Base-by-base conservation (phyloP, 345 rosid species). In the Raphanus raphanistrum region DNA sequence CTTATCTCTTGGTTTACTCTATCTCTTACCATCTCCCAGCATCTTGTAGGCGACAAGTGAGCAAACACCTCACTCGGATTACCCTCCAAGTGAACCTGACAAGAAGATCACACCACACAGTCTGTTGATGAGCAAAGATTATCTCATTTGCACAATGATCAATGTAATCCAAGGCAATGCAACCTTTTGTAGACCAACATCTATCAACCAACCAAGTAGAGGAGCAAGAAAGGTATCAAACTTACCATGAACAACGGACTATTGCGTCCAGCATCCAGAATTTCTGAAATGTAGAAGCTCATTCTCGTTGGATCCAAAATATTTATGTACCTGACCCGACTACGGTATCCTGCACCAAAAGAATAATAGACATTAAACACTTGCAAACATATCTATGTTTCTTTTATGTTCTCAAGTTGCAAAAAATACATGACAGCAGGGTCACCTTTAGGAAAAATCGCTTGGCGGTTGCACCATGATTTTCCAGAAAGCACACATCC, bases 21-120 rank as follows among this genome's bases (percentile, higher is more conserved):
- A 25, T 96, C 98, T 81, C 90, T 86, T 78, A 96, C 99, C 97
- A 96, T 85, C 86, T 96, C 99, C 99, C 99, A 96, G 83, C 99
- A 90, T 84, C 87, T 89, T 72, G 88, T 76, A 8, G 97, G 93
- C 1, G 99, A 87, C 80, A 89, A 58, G 66, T 96, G 96, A 79
- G 93, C 66, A 43, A 96, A 96, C 71, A 93, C 89, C 88, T 96
- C 99, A 79, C 84, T 78, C 32, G 88, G 87, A 83, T 82, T 83
- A 72, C 85, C 76, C 84, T 96, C 99, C 87, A 93, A 63, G 36
- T 87, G 89, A 81, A 91, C 98, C 99, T 96, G 89, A 78, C 74
- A 82, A 76, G 62, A 38, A 62, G 33, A 72, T n/a, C 75, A 79
- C 31, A 63, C 67, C 75, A 74, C 28, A 29, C 35, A 62, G 50